Evolutionary conservation across 1,139 yeast species (phyloP), one percentile per base, ranked within the genome.

Genomic region (Meyerozyma carpophila): DNA sequence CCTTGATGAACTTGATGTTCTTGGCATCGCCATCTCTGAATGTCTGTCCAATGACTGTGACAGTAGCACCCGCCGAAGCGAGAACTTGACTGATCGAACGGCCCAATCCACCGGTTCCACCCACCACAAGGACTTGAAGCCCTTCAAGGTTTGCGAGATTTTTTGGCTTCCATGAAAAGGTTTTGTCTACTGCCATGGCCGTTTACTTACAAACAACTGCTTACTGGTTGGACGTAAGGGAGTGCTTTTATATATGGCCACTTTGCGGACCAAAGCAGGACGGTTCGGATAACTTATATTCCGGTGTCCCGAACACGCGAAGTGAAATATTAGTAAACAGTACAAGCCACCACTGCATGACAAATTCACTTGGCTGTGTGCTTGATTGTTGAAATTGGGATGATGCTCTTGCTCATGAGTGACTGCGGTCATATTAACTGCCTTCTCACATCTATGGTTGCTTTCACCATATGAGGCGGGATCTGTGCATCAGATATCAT

Each of bases 61-160:
- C 66, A 5, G 51, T 43, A 1, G 63, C 66, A 27, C 68, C 69
- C 5, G 48, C 43, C 3, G 43, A 13, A 1, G 65, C 61, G 20
- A 61, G 44, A 6, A 42, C 44, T 11, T 45, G 47, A 8, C 58
- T 47, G 13, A 66, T 49, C 2, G 68, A 61, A 20, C 66, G 58
- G 8, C 73, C 73, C 3, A 66, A 45, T 4, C 72, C 73, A 42
- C 65, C 65, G 1, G 71, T 67, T 11, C 72, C 72, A 26, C 73
- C 72, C 28, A 66, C 50, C n/a, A 65, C 48, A 2, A 57, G 50
- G 1, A 62, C 60, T 8, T 58, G 53, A 9, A 59, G 34, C 4
- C 18, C 10, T 7, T 31, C 34, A 7, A 31, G 34, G 34, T 31
- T 31, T 13, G 20, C 14, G 16, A 31, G 34, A 8, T 31, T 31